Conservation (phyloP, 2,329 filamentous ascomycete species). For the Colletotrichum viniferum region DNA sequence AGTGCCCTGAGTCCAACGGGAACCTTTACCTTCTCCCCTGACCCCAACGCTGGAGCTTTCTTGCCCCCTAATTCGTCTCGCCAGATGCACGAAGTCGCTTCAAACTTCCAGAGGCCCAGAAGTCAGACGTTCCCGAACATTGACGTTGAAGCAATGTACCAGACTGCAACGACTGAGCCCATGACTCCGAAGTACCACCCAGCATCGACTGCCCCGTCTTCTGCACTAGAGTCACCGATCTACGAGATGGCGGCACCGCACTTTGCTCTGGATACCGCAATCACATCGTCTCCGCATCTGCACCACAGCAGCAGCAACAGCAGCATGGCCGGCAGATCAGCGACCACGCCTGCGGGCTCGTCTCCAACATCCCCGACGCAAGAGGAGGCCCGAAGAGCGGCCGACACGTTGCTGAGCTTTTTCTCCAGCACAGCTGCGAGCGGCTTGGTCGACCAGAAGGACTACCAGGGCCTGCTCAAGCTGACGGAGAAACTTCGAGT, state of each 20-base stretch:
- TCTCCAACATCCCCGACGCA: slow-evolving; percentile 74
- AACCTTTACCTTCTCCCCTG: slow-evolving; percentile 77
- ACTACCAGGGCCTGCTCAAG: slow-evolving; percentile 79
- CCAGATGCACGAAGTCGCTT: slow-evolving; percentile 38
- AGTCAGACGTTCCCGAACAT: slow-evolving; percentile 86
- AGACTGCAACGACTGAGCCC: slow-evolving; percentile 44
- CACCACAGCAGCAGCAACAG: slow-evolving; percentile 57
- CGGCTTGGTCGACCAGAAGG: slow-evolving; percentile 75
- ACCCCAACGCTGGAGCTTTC: slow-evolving; percentile 73
- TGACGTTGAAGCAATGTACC: slow-evolving; percentile 63
- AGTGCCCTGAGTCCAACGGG: slow-evolving; percentile 76
- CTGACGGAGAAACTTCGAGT: slow-evolving; percentile 86
- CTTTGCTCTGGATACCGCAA: slow-evolving; percentile 46
- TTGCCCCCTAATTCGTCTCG: slow-evolving; percentile 41
- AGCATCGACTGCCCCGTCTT: slow-evolving; percentile 53
- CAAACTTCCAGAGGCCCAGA: slow-evolving; percentile 74
- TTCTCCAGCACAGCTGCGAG: slow-evolving; percentile 72
- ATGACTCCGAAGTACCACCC: slow-evolving; percentile 55
- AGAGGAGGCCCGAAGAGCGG: slow-evolving; percentile 82
- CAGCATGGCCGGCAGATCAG: slow-evolving; percentile 42
- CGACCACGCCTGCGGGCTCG: slow-evolving; percentile 52
- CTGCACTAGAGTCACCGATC: slow-evolving; percentile 56
- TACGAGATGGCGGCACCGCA: slow-evolving; percentile 47
- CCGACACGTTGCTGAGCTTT: slow-evolving; percentile 82
- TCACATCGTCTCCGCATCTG: slow-evolving; percentile 46